Evolutionary conservation across 2,329 filamentous ascomycete genomes (phyloP).

Genomic region (Alternaria sp.): DNA sequence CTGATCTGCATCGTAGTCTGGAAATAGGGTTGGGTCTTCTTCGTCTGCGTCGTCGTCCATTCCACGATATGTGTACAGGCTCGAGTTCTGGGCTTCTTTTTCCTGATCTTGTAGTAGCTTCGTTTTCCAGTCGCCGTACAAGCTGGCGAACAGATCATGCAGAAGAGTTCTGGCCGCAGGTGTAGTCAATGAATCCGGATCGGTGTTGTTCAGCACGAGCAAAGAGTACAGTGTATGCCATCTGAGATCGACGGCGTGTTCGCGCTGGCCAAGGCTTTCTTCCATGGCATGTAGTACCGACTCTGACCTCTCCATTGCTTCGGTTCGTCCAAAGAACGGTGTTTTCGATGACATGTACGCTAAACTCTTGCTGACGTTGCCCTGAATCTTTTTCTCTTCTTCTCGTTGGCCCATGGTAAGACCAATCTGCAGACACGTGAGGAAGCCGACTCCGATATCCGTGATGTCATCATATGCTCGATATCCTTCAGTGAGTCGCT

Average conservation of each 20-base stretch:
- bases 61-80: slow-evolving; percentile 84
- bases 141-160: slow-evolving; percentile 72
- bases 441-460: slow-evolving; percentile 76
- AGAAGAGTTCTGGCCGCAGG: slow-evolving; percentile 56
- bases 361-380: slow-evolving; percentile 29
- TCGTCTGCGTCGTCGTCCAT: slow-evolving; percentile 79
- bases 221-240: slow-evolving; percentile 49
- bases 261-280: slow-evolving; percentile 28
- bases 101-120: slow-evolving; percentile 79
- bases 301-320: slow-evolving; percentile 26
- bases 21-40: slow-evolving; percentile 83
- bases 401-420: slow-evolving; percentile 63
- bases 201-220: slow-evolving; percentile 36
- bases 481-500: slow-evolving; percentile 74
- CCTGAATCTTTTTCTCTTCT: slow-evolving; percentile 26
- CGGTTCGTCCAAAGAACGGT: slow-evolving; percentile 44
- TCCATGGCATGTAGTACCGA: slow-evolving; percentile 30
- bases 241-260: slow-evolving; percentile 43
- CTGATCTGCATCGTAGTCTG: slow-evolving; percentile 70
- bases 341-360: slow-evolving; percentile 40
- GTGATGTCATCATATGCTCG: slow-evolving; percentile 86
- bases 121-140: slow-evolving; percentile 82
- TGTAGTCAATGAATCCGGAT: slow-evolving; percentile 26
- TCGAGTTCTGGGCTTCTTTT: slow-evolving; percentile 75
- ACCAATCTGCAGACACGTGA: slow-evolving; percentile 80